Percentiles rank a stretch among this genome's conserved stretches.
Conservation (phyloP, 2,329 filamentous ascomycete genomes). For the Fusarium tricinctum region DNA sequence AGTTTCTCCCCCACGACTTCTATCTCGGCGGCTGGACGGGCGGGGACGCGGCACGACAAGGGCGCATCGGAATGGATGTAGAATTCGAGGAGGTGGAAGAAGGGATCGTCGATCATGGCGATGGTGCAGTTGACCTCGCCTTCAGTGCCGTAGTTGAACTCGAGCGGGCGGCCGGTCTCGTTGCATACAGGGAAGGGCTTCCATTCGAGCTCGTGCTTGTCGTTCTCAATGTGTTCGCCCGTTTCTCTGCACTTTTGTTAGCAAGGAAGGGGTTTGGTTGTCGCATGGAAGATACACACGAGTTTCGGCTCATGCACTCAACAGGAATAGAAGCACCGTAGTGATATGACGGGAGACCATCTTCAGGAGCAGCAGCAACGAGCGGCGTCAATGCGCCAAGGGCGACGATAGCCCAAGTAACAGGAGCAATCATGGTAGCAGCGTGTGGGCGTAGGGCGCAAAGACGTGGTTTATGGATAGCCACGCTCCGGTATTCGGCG, state of each 20-base stretch:
- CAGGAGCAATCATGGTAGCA: conserved; percentile 38
- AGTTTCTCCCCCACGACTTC: conserved; percentile 67
- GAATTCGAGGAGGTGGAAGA: conserved; percentile 94
- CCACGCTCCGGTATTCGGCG: conserved; percentile 19
- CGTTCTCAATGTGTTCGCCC: conserved; percentile 88
- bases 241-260: conserved; percentile 73
- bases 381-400: conserved; percentile 48
- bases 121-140: conserved; percentile 88
- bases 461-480: background rate
- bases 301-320: conserved; percentile 80
- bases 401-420: conserved; percentile 34
- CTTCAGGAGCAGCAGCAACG: conserved; percentile 54
- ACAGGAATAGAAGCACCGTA: conserved; percentile 77
- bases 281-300: conserved; percentile 63
- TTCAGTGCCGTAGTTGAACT: conserved; percentile 88
- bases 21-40: conserved; percentile 74
- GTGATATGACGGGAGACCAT: conserved; percentile 71
- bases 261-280: background rate
- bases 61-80: conserved; percentile 98
- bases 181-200: conserved; percentile 91
- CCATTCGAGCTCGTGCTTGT: conserved; percentile 87
- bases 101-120: conserved; percentile 79
- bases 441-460: conserved; percentile 7
- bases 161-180: conserved; percentile 85
- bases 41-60: conserved; percentile 88